Evolutionary conservation across 495 filamentous ascomycete genomes (phyloP).

Genomic region (Penicillium steckii): DNA sequence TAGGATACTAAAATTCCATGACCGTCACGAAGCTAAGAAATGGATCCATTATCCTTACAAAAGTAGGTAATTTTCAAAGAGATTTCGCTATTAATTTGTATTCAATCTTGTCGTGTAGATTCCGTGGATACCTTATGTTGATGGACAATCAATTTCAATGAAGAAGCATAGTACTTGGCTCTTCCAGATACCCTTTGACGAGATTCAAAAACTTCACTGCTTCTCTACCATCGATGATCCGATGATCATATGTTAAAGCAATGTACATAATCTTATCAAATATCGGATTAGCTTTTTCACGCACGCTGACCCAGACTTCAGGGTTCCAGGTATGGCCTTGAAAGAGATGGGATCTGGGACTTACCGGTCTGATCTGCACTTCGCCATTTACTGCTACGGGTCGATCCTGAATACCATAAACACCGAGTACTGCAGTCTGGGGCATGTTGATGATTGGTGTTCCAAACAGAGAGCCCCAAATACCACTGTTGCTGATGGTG

Average conservation of each 20-base stretch:
- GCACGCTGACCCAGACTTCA: not conserved
- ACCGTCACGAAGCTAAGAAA: too few relatives aligned
- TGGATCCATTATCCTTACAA: too few relatives aligned
- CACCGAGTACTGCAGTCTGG: conserved; percentile 79
- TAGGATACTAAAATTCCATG: too few relatives aligned
- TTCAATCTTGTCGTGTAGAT: too few relatives aligned
- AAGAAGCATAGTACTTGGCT: conserved; percentile 78
- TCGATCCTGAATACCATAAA: conserved; percentile 88
- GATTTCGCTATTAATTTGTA: too few relatives aligned
- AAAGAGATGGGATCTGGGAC: conserved; percentile 16
- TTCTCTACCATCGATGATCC: conserved; percentile 83
- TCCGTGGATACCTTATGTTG: too few relatives aligned
- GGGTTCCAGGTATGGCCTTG: too few relatives aligned
- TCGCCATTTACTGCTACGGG: conserved; percentile 78
- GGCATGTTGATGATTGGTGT: conserved; percentile 93
- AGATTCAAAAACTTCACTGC: conserved; percentile 80
- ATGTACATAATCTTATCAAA: conserved; percentile 82
- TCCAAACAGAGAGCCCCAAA: conserved; percentile 74
- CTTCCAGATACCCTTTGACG: conserved; percentile 85
- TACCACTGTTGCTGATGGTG: conserved; percentile 84
- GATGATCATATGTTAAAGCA: conserved; percentile 88
- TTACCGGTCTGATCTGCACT: conserved; percentile 73
- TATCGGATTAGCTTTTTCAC: not conserved
- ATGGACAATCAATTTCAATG: too few relatives aligned
- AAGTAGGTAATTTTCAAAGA: too few relatives aligned